Conservation (phyloP, 129 eudicot genomes). For the Erigeron canadensis region DNA sequence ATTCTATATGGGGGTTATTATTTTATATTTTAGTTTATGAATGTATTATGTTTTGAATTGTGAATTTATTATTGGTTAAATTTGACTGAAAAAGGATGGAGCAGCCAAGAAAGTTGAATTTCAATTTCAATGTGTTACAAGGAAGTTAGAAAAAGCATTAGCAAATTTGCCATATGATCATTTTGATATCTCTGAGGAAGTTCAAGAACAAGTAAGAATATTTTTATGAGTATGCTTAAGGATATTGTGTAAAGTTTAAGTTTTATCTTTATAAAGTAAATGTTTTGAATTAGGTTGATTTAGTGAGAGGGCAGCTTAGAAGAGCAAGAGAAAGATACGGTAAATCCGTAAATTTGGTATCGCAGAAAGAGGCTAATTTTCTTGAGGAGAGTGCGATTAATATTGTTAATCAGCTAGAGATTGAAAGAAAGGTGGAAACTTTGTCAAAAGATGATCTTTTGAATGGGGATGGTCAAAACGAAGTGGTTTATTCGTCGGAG, state of each 20-base stretch:
- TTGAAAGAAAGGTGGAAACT: slow-evolving; percentile 31
- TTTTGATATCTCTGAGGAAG: slow-evolving; percentile 83
- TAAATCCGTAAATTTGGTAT: slow-evolving; percentile 39
- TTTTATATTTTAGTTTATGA: not conserved
- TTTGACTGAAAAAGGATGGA: slow-evolving; percentile 63
- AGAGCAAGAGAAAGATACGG: slow-evolving; percentile 69
- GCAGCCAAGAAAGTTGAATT: slow-evolving; percentile 61
- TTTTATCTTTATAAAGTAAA: not conserved
- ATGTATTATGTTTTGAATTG: not conserved
- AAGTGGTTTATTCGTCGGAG: slow-evolving; percentile 33
- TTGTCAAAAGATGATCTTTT: slow-evolving; percentile 32
- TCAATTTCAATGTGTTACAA: slow-evolving; percentile 88
- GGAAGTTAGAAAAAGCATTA: slow-evolving; percentile 73
- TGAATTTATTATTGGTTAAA: not conserved
- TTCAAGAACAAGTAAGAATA: slow-evolving; percentile 75
- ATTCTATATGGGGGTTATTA: too few species aligned
- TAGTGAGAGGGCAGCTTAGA: slow-evolving; percentile 64
- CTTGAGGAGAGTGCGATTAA: slow-evolving; percentile 30
- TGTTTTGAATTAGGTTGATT: slow-evolving; percentile 52
- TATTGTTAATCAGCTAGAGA: slow-evolving; percentile 39
- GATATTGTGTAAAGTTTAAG: not conserved
- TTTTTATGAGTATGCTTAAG: not conserved
- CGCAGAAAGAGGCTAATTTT: slow-evolving; percentile 41
- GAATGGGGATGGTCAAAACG: slow-evolving; percentile 25
- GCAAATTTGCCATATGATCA: slow-evolving; percentile 57